Evolutionary conservation across 2,329 filamentous ascomycete species (phyloP).

Genomic region (Microcera coccophila): DNA sequence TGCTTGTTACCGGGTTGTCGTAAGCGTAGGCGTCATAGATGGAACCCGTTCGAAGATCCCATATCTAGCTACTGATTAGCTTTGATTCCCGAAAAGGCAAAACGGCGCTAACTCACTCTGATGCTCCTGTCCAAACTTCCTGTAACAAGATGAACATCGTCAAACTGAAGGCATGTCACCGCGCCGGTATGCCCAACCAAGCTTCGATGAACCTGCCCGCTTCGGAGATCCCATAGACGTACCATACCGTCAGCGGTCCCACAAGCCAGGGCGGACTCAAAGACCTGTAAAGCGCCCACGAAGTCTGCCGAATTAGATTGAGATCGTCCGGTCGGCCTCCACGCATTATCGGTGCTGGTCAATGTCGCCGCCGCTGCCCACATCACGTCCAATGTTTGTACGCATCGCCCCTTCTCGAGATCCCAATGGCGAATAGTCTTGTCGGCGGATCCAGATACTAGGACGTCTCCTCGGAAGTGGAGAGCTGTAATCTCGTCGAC

Average conservation of each 20-base stretch:
- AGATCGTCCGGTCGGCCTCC: constrained; percentile 68
- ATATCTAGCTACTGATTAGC: constrained; percentile 64
- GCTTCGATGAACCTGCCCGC: constrained; percentile 94
- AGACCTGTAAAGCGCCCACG: constrained; percentile 90
- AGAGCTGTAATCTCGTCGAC: constrained; percentile 92
- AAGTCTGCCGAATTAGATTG: constrained; percentile 72
- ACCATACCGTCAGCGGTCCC: constrained; percentile 98
- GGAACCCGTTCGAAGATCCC: constrained; percentile 93
- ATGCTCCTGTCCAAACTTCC: constrained; percentile 91
- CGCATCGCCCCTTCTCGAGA: constrained; percentile 91
- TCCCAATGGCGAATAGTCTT: constrained; percentile 99
- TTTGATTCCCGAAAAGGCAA: not conserved
- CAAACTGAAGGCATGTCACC: constrained; percentile 92
- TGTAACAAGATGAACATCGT: constrained; percentile 91
- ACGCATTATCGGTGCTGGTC: constrained; percentile 57
- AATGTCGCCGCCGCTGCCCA: constrained; percentile 86
- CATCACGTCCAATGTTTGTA: constrained; percentile 95
- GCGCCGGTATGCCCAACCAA: constrained; percentile 93
- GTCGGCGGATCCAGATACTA: constrained; percentile 94
- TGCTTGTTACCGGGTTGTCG: constrained; percentile 83
- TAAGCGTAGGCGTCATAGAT: constrained; percentile 97
- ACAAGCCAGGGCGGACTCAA: constrained; percentile 91
- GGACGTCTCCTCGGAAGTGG: constrained; percentile 80
- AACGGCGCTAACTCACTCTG: constrained; percentile 61
- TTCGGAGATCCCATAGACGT: constrained; percentile 90